Evolutionary conservation across 2,329 filamentous ascomycete species (phyloP), one percentile per base, ranked within the genome.

Genomic region (Aspergillus luchuensis): DNA sequence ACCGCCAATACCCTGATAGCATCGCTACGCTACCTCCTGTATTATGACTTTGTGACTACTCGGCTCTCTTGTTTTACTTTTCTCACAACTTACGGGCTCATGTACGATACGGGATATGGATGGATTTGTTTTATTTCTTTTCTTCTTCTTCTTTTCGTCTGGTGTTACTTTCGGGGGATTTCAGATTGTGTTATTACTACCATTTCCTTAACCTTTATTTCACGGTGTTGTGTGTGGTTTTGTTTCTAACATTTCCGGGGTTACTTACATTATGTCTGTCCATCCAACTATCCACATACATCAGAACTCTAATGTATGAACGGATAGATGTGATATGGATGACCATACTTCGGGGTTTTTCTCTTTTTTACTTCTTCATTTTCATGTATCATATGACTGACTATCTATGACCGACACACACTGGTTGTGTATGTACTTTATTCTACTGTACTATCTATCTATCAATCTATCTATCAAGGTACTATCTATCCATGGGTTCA

Each of bases 41-140:
- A 53, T 58, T 54, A 41, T 8, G 57, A 33, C 19, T 50, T 28
- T 19, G 21, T 19, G 21, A 13, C 45, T 23, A 54, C 5, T 25
- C 21, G 17, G 17, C 49, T 57, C 43, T 47, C 21, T 4, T 51
- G 15, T 17, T 38, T n/a, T 52, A 13, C 13, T 8, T 30, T 28
- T 51, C 8, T 3, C 3, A 39, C 21, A 36, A 36, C 33, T 52
- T 15, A 41, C 33, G 36, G 43, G n/a, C 11, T 54, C 8, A 56
- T 56, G 54, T 56, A 56, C 15, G 33, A 21, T 45, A 47, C 33
- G 25, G 53, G 39, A 56, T 56, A 47, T 56, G 30, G 39, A 48
- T 23, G 19, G 19, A 23, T 61, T 28, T 39, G n/a, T 57, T 28
- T 36, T 25, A 58, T 52, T 8, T 30, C 2, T 23, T 10, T 11